Base-by-base conservation (phyloP, 208 protist genomes). In the Endotrypanum monterogeii region DNA sequence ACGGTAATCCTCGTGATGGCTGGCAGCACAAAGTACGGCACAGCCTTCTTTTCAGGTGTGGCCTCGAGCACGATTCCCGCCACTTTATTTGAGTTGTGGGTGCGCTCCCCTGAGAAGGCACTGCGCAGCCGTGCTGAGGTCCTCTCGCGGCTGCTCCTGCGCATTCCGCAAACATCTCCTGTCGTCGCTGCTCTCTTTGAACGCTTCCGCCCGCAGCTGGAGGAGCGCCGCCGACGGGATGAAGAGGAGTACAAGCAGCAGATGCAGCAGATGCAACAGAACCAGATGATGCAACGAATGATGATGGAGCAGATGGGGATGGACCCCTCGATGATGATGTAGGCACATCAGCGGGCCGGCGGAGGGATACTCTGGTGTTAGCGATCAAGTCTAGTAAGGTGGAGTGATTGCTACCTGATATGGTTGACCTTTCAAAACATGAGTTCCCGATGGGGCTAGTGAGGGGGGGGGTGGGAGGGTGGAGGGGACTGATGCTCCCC, bases 281-380 rank as follows among this genome's bases (percentile, higher is more conserved):
- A 88, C 51, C 85, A 94, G 77, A 87, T 93, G 79, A 94, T 96
- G 89, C 89, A 96, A 77, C 84, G 85, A 44, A 90, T 90, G 92
- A 94, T 96, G 89, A 88, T 96, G 83, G 87, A 95, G 83, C 86
- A 93, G 84, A 96, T 96, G 92, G 89, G 89, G 30, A 91, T 93
- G 76, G 87, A 89, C 69, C 78, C 78, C 61, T 81, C 79, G 46
- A 88, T 89, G 85, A 48, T 89, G 73, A 73, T 73, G 11, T 82
- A 55, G 35, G 25, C 30, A 12, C 4, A 20, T 28, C 14, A 54
- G 3, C 5, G n/a, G 3, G 7, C 56, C 1, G 39, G 35, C 6
- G 4, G 55, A 35, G 9, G 56, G 28, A 44, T 39, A n/a, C 37
- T 20, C 23, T 6, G n/a, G 1, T 20, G 32, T 65, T 8, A 6